phyloP scores from a whole-genome alignment of 2,329 filamentous ascomycete genomes.

The Arthrobotrys conoides region DNA sequence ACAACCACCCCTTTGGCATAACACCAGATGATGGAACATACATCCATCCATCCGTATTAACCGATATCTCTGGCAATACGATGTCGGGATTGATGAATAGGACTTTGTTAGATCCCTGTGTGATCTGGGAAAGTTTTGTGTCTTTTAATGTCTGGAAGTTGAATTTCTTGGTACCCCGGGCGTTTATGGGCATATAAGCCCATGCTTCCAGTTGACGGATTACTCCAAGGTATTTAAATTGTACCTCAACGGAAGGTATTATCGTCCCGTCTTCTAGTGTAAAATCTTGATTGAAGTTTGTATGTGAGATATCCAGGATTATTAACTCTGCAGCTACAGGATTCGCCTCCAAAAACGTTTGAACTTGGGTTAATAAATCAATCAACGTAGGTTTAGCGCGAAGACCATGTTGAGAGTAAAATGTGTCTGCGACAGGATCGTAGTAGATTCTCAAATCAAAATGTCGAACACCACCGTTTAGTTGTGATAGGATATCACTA shows the following conservation, averaged over 20 bases:
- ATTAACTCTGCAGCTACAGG: constrained; percentile 29
- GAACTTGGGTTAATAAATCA: constrained; percentile 38
- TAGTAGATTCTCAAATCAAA: constrained; percentile 57
- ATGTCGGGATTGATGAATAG: constrained; percentile 49
- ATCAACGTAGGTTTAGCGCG: constrained; percentile 25
- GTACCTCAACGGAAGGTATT: constrained; percentile 28
- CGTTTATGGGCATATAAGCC: constrained; percentile 48
- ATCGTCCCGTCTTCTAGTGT: constrained; percentile 31
- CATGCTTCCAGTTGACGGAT: constrained; percentile 39
- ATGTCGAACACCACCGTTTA: constrained; percentile 48
- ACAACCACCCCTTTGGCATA: constrained; percentile 3
- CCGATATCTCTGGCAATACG: constrained; percentile 31
- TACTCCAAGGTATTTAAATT: constrained; percentile 33
- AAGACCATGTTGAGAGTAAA: constrained; percentile 51
- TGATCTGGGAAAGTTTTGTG: constrained; percentile 26
- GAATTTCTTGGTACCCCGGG: constrained; percentile 38
- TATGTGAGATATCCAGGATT: constrained; percentile 53
- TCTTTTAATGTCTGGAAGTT: constrained; percentile 53
- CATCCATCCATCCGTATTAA: constrained; percentile 46
- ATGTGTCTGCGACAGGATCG: constrained; percentile 38
- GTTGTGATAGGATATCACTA: constrained; percentile 25
- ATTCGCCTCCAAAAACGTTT: constrained; percentile 22
- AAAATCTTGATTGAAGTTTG: constrained; percentile 51
- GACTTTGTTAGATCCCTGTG: constrained; percentile 44
- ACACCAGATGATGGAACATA: constrained; percentile 10